phyloP scores from a whole-genome alignment of 177 flowering plant species.

The Vitis hybrid region DNA sequence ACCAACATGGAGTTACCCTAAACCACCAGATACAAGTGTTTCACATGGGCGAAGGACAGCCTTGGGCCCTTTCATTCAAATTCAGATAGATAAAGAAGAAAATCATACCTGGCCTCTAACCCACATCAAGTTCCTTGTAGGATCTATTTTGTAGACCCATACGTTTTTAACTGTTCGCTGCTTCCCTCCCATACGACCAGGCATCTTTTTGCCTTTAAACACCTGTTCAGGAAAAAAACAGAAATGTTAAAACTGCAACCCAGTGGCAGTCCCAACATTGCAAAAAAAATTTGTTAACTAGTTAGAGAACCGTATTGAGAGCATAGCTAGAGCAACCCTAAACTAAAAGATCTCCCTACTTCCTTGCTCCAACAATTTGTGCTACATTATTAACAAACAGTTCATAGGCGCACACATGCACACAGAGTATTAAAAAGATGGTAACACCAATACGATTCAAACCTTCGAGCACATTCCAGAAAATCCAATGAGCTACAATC shows the following conservation, averaged over 20 bases:
- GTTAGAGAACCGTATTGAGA: no score
- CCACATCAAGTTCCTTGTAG: slow-evolving; percentile 88
- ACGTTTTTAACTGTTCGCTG: slow-evolving; percentile 76
- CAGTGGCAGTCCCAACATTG: not conserved
- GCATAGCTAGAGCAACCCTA: no score
- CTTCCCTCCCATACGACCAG: slow-evolving; percentile 91
- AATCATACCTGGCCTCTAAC: slow-evolving; percentile 85
- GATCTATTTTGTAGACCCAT: slow-evolving; percentile 92
- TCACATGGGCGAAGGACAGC: not conserved
- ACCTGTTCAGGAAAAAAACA: slow-evolving; percentile 45
- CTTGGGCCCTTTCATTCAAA: not conserved
- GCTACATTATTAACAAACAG: no score
- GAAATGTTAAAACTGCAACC: not conserved
- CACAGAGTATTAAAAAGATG: no score
- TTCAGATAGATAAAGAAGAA: slow-evolving; percentile 5
- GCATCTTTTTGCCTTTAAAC: slow-evolving; percentile 88
- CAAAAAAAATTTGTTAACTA: not conserved
- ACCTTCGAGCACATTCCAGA: no score
- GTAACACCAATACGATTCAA: no score
- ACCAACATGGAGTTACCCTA: not conserved
- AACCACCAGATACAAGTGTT: not conserved
- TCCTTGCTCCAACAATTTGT: no score
- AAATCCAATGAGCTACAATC: no score
- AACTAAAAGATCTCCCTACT: no score
- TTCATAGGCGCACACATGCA: no score